These are phyloP conservation scores for Podospora appendiculata DNA, from an alignment of 495 filamentous ascomycete species.

Conservation along the genomic window DNA sequence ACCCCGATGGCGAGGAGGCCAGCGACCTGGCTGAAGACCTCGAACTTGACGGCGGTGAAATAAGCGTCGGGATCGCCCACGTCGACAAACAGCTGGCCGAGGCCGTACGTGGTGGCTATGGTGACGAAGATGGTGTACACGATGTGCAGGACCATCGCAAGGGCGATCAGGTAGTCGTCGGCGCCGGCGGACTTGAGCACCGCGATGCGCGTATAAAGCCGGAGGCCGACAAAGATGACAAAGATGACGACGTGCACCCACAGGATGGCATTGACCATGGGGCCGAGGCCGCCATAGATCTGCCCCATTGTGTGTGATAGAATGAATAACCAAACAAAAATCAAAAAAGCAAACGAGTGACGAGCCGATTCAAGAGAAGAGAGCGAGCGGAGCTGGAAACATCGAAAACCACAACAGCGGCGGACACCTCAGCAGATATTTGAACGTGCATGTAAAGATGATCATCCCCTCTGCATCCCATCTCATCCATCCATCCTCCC, in stretches of 20 bases:
- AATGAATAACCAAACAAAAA: no score
- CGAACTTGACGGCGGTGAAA: neutral
- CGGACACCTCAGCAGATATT: no score
- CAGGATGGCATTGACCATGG: neutral
- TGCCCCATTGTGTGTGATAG: no score
- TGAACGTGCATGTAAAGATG: no score
- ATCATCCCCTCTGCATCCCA: no score
- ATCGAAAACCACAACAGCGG: no score
- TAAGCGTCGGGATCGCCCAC: slow-evolving; percentile 1
- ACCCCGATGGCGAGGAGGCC: slow-evolving; percentile 1
- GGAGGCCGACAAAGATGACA: slow-evolving; percentile 1
- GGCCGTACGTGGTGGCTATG: neutral
- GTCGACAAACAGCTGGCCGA: neutral
- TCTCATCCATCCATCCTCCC: no score
- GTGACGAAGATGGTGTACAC: slow-evolving; percentile 3
- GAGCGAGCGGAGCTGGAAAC: no score
- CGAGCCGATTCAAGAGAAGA: no score
- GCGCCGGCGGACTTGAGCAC: neutral
- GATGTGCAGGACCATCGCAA: neutral
- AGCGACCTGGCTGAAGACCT: slow-evolving; percentile 2
- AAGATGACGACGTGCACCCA: slow-evolving; percentile 2
- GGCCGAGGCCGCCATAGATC: slow-evolving; percentile 1
- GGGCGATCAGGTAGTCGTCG: slow-evolving; percentile 3
- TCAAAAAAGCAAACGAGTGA: no score
- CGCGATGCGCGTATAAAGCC: slow-evolving; percentile 2